These are phyloP conservation scores for Eutrema heterophyllum DNA, from an alignment of 345 rosid species.

Conservation along the genomic window DNA sequence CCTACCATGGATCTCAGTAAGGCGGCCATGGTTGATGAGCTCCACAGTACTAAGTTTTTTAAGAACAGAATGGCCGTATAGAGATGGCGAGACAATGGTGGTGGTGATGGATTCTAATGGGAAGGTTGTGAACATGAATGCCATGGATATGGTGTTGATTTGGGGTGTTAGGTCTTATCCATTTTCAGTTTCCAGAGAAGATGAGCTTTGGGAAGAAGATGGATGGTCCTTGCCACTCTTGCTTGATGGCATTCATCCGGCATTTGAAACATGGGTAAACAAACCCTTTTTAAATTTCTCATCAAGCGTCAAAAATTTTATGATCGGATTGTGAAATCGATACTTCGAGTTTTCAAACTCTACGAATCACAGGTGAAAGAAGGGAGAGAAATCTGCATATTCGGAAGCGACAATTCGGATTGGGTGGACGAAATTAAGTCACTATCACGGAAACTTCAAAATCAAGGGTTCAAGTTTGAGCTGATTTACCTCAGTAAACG, in stretches of 20 bases:
- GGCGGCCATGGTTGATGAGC: slow-evolving; percentile 47
- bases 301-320: background rate
- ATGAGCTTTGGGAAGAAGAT: slow-evolving; percentile 61
- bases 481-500: slow-evolving; percentile 47
- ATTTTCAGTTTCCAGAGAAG: slow-evolving; percentile 59
- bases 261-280: slow-evolving; percentile 48
- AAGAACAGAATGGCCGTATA: slow-evolving; percentile 50
- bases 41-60: slow-evolving; percentile 44
- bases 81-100: slow-evolving; percentile 47
- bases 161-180: slow-evolving; percentile 81
- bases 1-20: slow-evolving; percentile 62
- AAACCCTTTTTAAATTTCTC: background rate
- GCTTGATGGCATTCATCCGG: slow-evolving; percentile 48
- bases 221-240: slow-evolving; percentile 49
- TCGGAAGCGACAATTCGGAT: slow-evolving; percentile 46
- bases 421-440: slow-evolving; percentile 51
- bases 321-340: background rate
- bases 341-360: background rate
- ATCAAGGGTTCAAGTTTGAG: slow-evolving; percentile 46
- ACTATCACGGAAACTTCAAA: slow-evolving; percentile 32
- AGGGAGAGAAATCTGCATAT: slow-evolving; percentile 54
- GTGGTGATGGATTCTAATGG: slow-evolving; percentile 60
- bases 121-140: slow-evolving; percentile 46
- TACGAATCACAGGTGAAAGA: slow-evolving; percentile 48
- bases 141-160: slow-evolving; percentile 62